Conservation (phyloP, 2,329 filamentous ascomycete genomes). For the Exophiala oligosperma region DNA sequence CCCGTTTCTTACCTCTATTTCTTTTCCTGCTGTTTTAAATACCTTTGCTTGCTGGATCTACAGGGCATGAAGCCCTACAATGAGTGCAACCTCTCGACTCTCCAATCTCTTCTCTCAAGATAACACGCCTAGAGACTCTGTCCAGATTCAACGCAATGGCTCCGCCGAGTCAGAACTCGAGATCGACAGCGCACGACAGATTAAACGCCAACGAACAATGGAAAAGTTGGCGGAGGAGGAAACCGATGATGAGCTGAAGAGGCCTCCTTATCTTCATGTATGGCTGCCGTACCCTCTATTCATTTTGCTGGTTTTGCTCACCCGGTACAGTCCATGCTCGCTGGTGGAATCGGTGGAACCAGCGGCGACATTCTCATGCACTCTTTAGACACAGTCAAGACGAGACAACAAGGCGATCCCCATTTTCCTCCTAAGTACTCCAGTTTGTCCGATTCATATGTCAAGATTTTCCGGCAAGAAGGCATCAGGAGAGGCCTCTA, state of each 20-base stretch:
- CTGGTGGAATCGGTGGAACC: slow-evolving; percentile 87
- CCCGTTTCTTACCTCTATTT: not conserved
- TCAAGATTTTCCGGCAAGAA: slow-evolving; percentile 90
- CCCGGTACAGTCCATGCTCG: slow-evolving; percentile 76
- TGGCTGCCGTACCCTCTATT: slow-evolving; percentile 28
- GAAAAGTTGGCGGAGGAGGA: slow-evolving; percentile 28
- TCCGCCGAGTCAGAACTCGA: slow-evolving; percentile 33
- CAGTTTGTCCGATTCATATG: slow-evolving; percentile 85
- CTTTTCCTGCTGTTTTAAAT: not conserved
- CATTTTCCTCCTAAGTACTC: slow-evolving; percentile 91
- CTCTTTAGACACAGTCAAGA: slow-evolving; percentile 97
- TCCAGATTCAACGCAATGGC: slow-evolving; percentile 27
- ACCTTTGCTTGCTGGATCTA: not conserved
- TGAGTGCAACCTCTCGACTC: slow-evolving; percentile 59
- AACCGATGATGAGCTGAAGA: slow-evolving; percentile 33
- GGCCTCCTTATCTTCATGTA: slow-evolving; percentile 66
- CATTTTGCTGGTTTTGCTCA: slow-evolving; percentile 11
- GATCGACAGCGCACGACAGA: slow-evolving; percentile 28
- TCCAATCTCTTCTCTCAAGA: slow-evolving; percentile 52
- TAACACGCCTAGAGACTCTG: slow-evolving; percentile 30
- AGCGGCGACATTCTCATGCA: slow-evolving; percentile 98
- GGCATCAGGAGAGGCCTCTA: slow-evolving; percentile 84
- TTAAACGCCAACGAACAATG: slow-evolving; percentile 27
- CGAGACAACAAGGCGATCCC: slow-evolving; percentile 93
- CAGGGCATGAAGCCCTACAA: slow-evolving; percentile 41